Evolutionary conservation across 164 flowering plant species (phyloP), one percentile per base, ranked within the genome.

Genomic region (Kingdonia uniflora): DNA sequence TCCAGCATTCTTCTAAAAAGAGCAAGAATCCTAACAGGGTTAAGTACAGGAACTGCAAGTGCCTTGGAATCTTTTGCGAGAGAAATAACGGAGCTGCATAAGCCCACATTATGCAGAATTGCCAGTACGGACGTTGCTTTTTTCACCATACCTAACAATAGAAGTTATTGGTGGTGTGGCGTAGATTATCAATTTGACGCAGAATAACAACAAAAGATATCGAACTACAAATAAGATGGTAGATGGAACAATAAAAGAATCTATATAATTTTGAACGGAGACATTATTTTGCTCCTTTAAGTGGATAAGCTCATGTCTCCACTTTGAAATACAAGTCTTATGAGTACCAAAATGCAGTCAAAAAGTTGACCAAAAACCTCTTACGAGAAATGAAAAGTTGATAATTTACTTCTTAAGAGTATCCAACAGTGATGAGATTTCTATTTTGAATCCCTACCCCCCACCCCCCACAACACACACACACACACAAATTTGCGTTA

Each of bases 1-100:
- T 89, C 86, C 42, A 42, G 35, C 78, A 94, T 84, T 68, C 68
- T 80, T 64, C 64, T 75, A 58, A 88, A 85, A 47, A 94, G 87
- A 26, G 56, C 53, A 26, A 82, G 75, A 51, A 81, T 88, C 45
- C 44, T 57, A 35, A 57, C 63, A 47, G 97, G 86, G 56, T 75
- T 79, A 37, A 94, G 66, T 57, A 69, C 55, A 52, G 69, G 45
- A 66, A 61, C 60, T 19, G 55, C 11, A 19, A 76, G 51, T 55
- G 71, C 71, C 60, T 55, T 79, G 17, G 70, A 58, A 57, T 70
- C 79, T 65, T 68, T 81, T 49, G 67, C 60, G 59, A 75, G 78
- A 57, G 84, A 73, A 42, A 81, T 56, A 37, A 87, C 87, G 29
- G 72, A 58, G 35, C 40, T 60, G 55, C 60, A 70, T 60, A 84